Base-by-base conservation (phyloP, 441 rosid genomes). In the Corymbia calophylla region DNA sequence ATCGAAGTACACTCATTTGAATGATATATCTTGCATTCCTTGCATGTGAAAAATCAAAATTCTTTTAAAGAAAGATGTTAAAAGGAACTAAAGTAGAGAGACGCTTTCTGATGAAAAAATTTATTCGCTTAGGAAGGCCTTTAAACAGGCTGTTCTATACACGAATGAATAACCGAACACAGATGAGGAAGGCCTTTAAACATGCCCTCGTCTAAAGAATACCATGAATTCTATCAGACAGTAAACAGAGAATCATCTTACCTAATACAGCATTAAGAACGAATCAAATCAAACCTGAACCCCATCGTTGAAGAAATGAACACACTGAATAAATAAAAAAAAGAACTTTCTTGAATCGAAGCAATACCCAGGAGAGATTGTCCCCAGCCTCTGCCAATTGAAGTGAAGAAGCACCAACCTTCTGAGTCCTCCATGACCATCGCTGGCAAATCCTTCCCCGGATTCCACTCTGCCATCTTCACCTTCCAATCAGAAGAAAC, bases 81-180 rank as follows among this genome's bases (percentile, higher is more conserved):
- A 35, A 35, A 35, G 39, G 39, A 35, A 35, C 39, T 35, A 35
- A 35, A 35, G 39, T 35, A 35, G 39, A 35, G 39, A 35, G 39
- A 35, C 39, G 39, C 39, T 35, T 35, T 35, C 29, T 56, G 62
- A 56, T 56, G 62, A 56, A 9, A 23, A 56, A 0, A 27, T 56
- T 56, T 9, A 56, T 56, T 56, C 3, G 62, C 0, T 56, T 56
- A 56, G 17, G 13, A 56, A 56, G 62, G 62, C 62, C 29, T 56
- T 56, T 56, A 9, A 56, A 4, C 9, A 56, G 23, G 0, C 0
- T 56, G 62, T 56, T 56, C 0, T 56, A 56, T 23, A 23, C 29
- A 56, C 12, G 62, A 56, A 56, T 56, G 60, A 9, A 56, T 56
- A 56, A 56, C 1, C 0, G 0, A 56, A 23, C 62, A 56, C 62